Evolutionary conservation across 345 rosid genomes (phyloP).

Genomic region (Lepidium aucheri): DNA sequence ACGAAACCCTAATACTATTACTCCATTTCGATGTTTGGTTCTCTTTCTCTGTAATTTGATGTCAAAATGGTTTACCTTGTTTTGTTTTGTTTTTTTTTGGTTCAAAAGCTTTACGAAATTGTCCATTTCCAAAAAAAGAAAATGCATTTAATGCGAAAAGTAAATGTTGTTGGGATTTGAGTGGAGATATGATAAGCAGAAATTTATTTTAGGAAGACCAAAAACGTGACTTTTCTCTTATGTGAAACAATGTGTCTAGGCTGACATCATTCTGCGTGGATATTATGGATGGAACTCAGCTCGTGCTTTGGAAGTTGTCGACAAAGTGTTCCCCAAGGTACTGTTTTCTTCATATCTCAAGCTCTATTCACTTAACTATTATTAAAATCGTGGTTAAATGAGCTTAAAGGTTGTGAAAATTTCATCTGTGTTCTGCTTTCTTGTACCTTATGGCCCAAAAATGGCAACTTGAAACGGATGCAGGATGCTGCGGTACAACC

Average conservation of each 20-base stretch:
- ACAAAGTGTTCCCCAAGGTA: slow-evolving; percentile 88
- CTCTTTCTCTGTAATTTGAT: not conserved
- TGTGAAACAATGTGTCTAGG: slow-evolving; percentile 37
- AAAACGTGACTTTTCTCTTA: not conserved
- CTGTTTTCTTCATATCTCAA: not conserved
- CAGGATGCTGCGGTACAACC: slow-evolving; percentile 79
- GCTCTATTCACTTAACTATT: not conserved
- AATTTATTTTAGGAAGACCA: not conserved
- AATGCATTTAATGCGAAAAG: slow-evolving; percentile 3
- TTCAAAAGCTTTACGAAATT: not conserved
- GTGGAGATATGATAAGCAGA: not conserved
- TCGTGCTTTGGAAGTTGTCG: slow-evolving; percentile 78
- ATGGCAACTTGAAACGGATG: not conserved
- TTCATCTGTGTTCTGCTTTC: not conserved
- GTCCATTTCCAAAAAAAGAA: not conserved
- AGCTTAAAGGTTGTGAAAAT: not conserved
- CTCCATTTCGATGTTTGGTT: not conserved
- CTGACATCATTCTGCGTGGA: slow-evolving; percentile 79
- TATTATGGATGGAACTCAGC: slow-evolving; percentile 91
- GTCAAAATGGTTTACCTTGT: not conserved
- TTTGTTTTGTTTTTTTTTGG: not conserved
- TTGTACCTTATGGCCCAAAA: not conserved
- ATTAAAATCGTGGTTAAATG: not conserved
- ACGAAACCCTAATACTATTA: not conserved
- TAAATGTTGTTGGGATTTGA: not conserved